Percentiles rank a stretch among this genome's conserved stretches.
Evolutionary conservation across 108 stramenopile species (phyloP).

Genomic region (Cyclotella baltica): DNA sequence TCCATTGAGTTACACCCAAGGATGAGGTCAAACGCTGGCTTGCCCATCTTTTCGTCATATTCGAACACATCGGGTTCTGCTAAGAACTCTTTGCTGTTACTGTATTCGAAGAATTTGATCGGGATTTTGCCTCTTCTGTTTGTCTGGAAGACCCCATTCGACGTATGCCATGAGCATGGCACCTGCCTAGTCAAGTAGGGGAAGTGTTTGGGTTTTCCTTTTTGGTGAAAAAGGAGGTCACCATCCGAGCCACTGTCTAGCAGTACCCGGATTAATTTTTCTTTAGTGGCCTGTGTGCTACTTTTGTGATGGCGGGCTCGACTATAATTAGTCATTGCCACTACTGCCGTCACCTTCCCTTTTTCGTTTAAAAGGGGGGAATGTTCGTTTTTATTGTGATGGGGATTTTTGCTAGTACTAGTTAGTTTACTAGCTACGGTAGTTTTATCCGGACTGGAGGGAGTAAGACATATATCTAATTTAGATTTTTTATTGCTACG

Average conservation of each 20-base stretch:
- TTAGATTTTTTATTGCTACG: no score
- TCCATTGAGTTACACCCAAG: conserved; percentile 1
- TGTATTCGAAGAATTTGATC: conserved; percentile 19
- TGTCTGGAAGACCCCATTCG: conserved; percentile 22
- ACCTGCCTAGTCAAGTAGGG: conserved; percentile 14
- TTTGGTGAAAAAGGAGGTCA: conserved; percentile 6
- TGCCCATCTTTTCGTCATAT: conserved; percentile 1
- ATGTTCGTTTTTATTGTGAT: no score
- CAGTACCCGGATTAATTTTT: conserved; percentile 13
- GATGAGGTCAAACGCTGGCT: conserved; percentile 22
- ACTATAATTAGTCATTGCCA: not conserved
- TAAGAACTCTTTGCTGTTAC: conserved; percentile 1
- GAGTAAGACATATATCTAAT: not conserved
- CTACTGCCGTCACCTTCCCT: not conserved
- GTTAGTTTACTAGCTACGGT: no score
- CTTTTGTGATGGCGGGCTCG: not conserved
- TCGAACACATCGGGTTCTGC: conserved; percentile 10
- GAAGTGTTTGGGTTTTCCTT: conserved; percentile 5
- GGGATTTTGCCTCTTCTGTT: not conserved
- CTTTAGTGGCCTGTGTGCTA: not conserved
- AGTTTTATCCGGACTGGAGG: conserved; percentile 18
- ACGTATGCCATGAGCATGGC: conserved; percentile 12
- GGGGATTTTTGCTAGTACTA: no score
- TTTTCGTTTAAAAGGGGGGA: no score
- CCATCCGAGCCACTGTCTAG: conserved; percentile 25